Percentiles rank a stretch among this genome's conserved stretches.
phyloP scores from a whole-genome alignment of 1,139 yeast species.

The Pichiaceae sp. region DNA sequence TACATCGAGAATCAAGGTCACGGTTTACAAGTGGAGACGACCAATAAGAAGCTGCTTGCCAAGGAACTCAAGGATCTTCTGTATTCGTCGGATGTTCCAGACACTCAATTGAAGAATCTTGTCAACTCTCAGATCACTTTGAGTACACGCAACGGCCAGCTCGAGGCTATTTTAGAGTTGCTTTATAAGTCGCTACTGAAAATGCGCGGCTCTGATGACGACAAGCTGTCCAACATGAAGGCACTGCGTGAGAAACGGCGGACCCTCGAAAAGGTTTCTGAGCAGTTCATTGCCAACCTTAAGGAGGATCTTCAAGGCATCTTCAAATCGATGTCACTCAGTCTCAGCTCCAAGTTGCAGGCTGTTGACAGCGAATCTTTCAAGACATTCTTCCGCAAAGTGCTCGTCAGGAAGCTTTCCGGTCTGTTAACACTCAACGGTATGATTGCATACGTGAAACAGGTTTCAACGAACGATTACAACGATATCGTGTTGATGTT shows the following conservation, averaged over 20 bases:
- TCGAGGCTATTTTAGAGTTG: slow-evolving; percentile 53
- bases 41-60: slow-evolving; percentile 69
- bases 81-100: slow-evolving; percentile 60
- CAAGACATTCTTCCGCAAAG: slow-evolving; percentile 8
- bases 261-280: slow-evolving; percentile 51
- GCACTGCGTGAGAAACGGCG: slow-evolving; percentile 65
- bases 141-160: slow-evolving; percentile 31
- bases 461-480: slow-evolving; percentile 37
- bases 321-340: slow-evolving; percentile 32
- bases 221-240: slow-evolving; percentile 52
- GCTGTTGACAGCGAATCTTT: slow-evolving; percentile 5
- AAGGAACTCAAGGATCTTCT: slow-evolving; percentile 61
- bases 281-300: slow-evolving; percentile 43
- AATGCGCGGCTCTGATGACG: slow-evolving; percentile 34
- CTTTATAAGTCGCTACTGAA: slow-evolving; percentile 60
- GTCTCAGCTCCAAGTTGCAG: slow-evolving; percentile 24
- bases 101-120: slow-evolving; percentile 42
- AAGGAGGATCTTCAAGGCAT: slow-evolving; percentile 31
- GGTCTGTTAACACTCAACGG: slow-evolving; percentile 42
- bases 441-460: slow-evolving; percentile 57
- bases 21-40: slow-evolving; percentile 78
- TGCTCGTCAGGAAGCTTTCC: slow-evolving; percentile 13
- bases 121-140: slow-evolving; percentile 42
- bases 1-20: slow-evolving; percentile 69
- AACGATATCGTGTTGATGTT: slow-evolving; percentile 26